Percentiles rank a stretch among this genome's conserved stretches.
Conservation (phyloP, 1,139 yeast genomes). For the Blastobotrys capitulatus region DNA sequence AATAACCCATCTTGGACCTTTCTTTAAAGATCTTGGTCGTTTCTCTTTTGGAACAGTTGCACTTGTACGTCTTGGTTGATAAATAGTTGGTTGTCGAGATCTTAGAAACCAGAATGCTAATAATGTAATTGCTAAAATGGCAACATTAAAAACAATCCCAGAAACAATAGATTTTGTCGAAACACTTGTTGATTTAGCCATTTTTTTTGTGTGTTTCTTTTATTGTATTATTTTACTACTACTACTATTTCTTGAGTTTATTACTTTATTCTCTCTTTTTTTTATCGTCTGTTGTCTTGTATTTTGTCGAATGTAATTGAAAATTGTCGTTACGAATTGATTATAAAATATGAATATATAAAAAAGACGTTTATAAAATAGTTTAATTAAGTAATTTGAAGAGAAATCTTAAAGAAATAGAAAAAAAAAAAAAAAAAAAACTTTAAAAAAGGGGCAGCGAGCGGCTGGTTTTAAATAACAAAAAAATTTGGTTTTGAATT, state of each 20-base stretch:
- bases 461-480: no score
- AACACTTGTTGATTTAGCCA: neutral
- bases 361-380: neutral
- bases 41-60: conserved; percentile 39
- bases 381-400: neutral
- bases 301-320: no score
- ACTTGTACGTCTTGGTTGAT: conserved; percentile 75
- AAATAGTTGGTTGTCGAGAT: conserved; percentile 60
- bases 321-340: no score
- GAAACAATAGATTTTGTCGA: conserved; percentile 38
- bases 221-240: neutral
- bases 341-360: neutral
- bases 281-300: no score
- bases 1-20: conserved; percentile 34
- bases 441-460: neutral
- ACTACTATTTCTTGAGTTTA: neutral
- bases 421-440: neutral
- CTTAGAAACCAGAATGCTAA: conserved; percentile 57
- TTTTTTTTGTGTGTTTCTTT: neutral
- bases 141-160: conserved; percentile 49
- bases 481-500: no score
- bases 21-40: conserved; percentile 32
- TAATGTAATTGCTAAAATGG: conserved; percentile 54
- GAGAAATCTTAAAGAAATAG: no score
- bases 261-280: no score